Evolutionary conservation across 2,329 filamentous ascomycete genomes (phyloP), one percentile per base, ranked within the genome.

Genomic region (Paecilomyces fulvus): DNA sequence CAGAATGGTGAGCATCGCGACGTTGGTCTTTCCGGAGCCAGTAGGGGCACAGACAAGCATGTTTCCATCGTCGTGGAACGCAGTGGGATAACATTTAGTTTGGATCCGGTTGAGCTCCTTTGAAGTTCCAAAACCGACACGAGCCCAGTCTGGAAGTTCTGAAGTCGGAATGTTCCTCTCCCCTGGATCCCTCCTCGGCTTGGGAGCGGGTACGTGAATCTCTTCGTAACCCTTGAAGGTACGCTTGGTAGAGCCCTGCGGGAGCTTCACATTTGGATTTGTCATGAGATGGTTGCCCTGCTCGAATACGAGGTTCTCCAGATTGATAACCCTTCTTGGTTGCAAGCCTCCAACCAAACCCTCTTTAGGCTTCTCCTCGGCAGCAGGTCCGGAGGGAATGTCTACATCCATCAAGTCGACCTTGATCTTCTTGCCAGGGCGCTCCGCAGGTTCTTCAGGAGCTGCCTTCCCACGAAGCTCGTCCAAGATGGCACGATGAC

Each of bases 201-300:
- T 96, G 0, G 95, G 95, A 4, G 90, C 84, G 7, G 94, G 94
- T 3, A 99, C 92, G 69, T 99, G 94, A 57, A 97, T 96, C 69
- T 99, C 94, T 73, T 99, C 94, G 64, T 97, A 99, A 31, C 94
- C 94, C 73, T 99, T 99, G 77, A 96, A 96, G 0, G 89, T 90
- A 51, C 91, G 84, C 73, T 97, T 96, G 0, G 90, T 96, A 1
- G 94, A 96, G 10, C 94, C 94, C 70, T 96, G 90, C 0, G 94
- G 94, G 20, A 99, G 80, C 60, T 89, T 88, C 51, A 99, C 94
- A 69, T 91, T 96, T 6, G 91, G 89, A 66, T 99, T 99, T n/a
- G 94, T 97, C 92, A 97, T 99, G 49, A 99, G 81, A 77, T 99
- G 94, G 67, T 97, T 99, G 54, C 94, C 94, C 74, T 97, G 92